Evolutionary conservation across 495 filamentous ascomycete genomes (phyloP).

Genomic region (Alectoria sarmentosa): DNA sequence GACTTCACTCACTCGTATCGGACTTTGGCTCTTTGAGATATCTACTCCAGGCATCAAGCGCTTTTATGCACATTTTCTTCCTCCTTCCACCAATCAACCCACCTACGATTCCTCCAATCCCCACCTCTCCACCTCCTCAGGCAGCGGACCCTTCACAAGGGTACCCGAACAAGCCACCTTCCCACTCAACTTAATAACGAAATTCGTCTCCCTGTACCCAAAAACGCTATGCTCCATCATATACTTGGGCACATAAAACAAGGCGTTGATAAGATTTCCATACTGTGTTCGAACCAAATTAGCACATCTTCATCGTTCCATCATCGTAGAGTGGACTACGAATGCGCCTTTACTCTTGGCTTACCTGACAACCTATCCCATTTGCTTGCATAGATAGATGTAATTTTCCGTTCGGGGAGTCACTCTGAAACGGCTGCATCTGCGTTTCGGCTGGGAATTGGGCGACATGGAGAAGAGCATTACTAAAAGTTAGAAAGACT

Average conservation of each 20-base stretch:
- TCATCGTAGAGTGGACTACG: too few species aligned
- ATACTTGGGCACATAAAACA: background rate
- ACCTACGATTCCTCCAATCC: background rate
- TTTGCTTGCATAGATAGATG: background rate
- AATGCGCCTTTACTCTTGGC: background rate
- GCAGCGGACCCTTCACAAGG: background rate
- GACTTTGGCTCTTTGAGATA: too few species aligned
- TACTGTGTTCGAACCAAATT: background rate
- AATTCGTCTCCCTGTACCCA: constrained; percentile 1
- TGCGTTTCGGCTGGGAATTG: too few species aligned
- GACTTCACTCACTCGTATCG: background rate
- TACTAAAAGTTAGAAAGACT: background rate
- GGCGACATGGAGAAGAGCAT: background rate
- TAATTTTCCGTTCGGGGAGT: background rate
- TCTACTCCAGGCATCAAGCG: background rate
- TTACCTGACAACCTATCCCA: background rate
- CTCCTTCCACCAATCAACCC: background rate
- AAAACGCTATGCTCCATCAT: background rate
- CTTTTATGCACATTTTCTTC: background rate
- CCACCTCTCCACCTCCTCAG: background rate
- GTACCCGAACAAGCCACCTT: background rate
- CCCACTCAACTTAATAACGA: background rate
- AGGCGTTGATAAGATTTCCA: background rate
- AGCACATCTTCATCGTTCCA: background rate
- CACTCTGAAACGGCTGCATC: background rate